A percentile compares a stretch with the other conserved stretches of the same genome.
phyloP scores from a whole-genome alignment of 139 green algal genomes.

The Picochlorum sp. region DNA sequence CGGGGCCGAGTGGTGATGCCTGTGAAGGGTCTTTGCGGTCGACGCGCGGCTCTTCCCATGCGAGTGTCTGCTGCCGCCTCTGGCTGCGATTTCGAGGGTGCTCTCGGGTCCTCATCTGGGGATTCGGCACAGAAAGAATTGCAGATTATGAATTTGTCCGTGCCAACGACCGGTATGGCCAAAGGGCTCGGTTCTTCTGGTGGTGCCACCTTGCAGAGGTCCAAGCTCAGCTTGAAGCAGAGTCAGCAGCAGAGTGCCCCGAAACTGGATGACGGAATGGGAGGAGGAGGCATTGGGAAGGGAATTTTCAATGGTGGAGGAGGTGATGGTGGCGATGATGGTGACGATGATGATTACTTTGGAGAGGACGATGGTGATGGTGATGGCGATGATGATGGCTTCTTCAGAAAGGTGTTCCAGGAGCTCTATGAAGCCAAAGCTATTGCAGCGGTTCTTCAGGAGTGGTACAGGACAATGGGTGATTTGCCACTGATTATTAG shows the following conservation, averaged over 20 bases:
- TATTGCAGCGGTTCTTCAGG: conserved; percentile 77
- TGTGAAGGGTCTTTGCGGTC: no score
- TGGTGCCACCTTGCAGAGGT: conserved; percentile 45
- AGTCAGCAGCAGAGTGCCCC: conserved; percentile 25
- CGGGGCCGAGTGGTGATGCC: no score
- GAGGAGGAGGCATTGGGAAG: conserved; percentile 76
- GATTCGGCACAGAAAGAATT: background rate
- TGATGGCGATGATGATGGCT: conserved; percentile 57
- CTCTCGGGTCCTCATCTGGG: background rate
- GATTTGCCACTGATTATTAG: conserved; percentile 81
- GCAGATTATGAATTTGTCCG: conserved; percentile 6
- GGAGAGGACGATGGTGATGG: conserved; percentile 72
- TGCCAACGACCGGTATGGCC: conserved; percentile 44
- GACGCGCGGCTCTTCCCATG: no score
- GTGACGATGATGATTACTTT: conserved; percentile 91
- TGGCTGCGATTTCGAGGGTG: background rate
- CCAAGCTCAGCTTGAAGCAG: conserved; percentile 46
- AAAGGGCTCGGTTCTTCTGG: conserved; percentile 25
- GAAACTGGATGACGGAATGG: conserved; percentile 70
- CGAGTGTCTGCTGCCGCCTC: background rate
- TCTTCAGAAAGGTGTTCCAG: conserved; percentile 65
- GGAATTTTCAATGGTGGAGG: conserved; percentile 83
- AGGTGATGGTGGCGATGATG: conserved; percentile 67
- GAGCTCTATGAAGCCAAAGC: conserved; percentile 85
- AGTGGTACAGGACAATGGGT: conserved; percentile 83